Percentiles rank a stretch among this genome's conserved stretches.
These are phyloP conservation scores for Hibiscus syriacus DNA, from an alignment of 345 rosid species.

Conservation along the genomic window DNA sequence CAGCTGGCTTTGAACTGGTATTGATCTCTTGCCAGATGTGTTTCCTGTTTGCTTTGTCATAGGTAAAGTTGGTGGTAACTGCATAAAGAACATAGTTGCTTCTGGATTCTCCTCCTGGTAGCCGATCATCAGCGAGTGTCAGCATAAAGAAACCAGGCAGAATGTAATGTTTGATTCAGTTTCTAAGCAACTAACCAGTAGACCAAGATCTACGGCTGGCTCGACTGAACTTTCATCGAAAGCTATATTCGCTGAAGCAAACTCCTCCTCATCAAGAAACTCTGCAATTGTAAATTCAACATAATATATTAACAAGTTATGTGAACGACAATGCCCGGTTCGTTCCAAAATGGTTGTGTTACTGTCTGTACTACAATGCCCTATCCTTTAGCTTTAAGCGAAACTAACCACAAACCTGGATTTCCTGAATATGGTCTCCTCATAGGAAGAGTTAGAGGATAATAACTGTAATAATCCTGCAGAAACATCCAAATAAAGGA, in stretches of 20 bases:
- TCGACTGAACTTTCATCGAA: slow-evolving; percentile 43
- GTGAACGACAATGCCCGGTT: neutral
- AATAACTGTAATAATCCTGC: slow-evolving; percentile 74
- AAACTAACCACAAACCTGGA: slow-evolving; percentile 50
- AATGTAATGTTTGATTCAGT: slow-evolving; percentile 1
- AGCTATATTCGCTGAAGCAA: slow-evolving; percentile 22
- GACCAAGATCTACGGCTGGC: slow-evolving; percentile 44
- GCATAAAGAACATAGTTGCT: slow-evolving; percentile 53
- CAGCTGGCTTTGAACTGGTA: slow-evolving; percentile 22
- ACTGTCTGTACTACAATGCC: too few species aligned
- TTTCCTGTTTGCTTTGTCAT: slow-evolving; percentile 32
- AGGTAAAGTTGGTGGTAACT: slow-evolving; percentile 61
- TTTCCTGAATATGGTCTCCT: slow-evolving; percentile 72
- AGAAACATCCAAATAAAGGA: slow-evolving; percentile 4
- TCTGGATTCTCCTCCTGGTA: slow-evolving; percentile 64
- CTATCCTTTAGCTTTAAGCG: neutral
- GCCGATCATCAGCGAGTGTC: slow-evolving; percentile 11
- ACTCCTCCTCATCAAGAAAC: slow-evolving; percentile 66
- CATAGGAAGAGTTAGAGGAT: slow-evolving; percentile 70
- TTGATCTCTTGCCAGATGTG: slow-evolving; percentile 26
- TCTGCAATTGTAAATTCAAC: slow-evolving; percentile 32
- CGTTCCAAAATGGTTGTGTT: too few species aligned
- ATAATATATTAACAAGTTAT: neutral
- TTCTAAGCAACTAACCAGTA: slow-evolving; percentile 39
- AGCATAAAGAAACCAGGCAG: slow-evolving; percentile 7